These are phyloP conservation scores for Trichoderma polysporum DNA, from an alignment of 2,329 filamentous ascomycete genomes.

Conservation along the genomic window DNA sequence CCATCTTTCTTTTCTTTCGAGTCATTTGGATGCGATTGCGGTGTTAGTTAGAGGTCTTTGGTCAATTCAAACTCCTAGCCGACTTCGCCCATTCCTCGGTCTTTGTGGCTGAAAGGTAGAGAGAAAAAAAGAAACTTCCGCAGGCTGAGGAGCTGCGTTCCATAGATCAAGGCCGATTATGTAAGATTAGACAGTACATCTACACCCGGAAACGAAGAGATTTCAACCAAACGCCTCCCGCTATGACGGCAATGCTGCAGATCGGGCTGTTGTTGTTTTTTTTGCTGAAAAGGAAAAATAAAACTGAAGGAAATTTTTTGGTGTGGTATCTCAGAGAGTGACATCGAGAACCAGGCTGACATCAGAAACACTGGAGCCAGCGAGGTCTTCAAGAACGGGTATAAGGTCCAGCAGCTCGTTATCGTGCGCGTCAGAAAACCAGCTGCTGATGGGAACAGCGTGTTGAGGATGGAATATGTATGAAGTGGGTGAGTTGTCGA, in stretches of 20 bases:
- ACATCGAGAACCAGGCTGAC: slow-evolving; percentile 98
- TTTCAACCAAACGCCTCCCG: slow-evolving; percentile 56
- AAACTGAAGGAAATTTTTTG: slow-evolving; percentile 26
- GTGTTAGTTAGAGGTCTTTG: slow-evolving; percentile 29
- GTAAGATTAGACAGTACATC: slow-evolving; percentile 56
- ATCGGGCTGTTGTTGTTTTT: slow-evolving; percentile 36
- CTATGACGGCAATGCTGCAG: slow-evolving; percentile 48
- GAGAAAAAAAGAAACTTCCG: not conserved
- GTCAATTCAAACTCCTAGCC: slow-evolving; percentile 16
- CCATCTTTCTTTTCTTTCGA: slow-evolving; percentile 33
- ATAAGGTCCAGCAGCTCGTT: slow-evolving; percentile 98
- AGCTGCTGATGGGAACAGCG: slow-evolving; percentile 98
- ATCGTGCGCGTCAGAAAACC: slow-evolving; percentile 99
- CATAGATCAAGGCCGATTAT: slow-evolving; percentile 36
- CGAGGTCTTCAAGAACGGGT: slow-evolving; percentile 95
- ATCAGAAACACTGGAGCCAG: slow-evolving; percentile 82
- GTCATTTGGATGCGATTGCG: slow-evolving; percentile 35
- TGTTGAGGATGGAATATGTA: slow-evolving; percentile 99
- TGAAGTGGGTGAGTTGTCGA: slow-evolving; percentile 97
- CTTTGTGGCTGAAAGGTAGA: slow-evolving; percentile 9
- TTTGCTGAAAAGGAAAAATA: slow-evolving; percentile 33
- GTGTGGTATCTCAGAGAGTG: slow-evolving; percentile 56
- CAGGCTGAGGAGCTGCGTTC: slow-evolving; percentile 16
- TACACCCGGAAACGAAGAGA: slow-evolving; percentile 47
- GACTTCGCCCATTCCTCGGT: slow-evolving; percentile 18